Conservation (phyloP, 192 early-diverging fungal species). For the Helicostylum pulchrum region DNA sequence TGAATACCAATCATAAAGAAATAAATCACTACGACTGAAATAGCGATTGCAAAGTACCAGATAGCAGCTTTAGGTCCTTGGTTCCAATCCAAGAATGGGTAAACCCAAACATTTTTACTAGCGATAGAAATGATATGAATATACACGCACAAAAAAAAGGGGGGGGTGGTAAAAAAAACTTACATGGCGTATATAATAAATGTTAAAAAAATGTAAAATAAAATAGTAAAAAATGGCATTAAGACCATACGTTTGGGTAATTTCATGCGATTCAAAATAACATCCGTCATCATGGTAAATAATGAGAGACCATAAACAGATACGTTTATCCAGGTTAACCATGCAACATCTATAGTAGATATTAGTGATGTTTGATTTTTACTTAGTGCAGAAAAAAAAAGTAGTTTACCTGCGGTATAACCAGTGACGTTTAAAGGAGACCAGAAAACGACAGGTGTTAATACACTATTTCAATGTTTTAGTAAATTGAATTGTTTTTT, state of each 20-base stretch:
- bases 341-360: too few species aligned
- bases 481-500: too few species aligned
- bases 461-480: constrained; percentile 11
- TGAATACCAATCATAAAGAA: constrained; percentile 25
- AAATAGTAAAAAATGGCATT: constrained; percentile 9
- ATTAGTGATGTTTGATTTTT: too few species aligned
- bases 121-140: neutral
- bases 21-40: constrained; percentile 26
- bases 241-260: constrained; percentile 19
- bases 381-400: too few species aligned
- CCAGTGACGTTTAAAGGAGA: neutral
- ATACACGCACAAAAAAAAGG: neutral
- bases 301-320: constrained; percentile 34
- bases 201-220: constrained; percentile 31
- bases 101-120: constrained; percentile 33
- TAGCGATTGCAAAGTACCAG: constrained; percentile 30
- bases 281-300: constrained; percentile 30
- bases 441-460: constrained; percentile 38
- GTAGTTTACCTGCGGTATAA: neutral
- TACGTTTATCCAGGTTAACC: constrained; percentile 9
- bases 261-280: constrained; percentile 30
- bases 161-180: too few species aligned
- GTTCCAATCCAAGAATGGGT: constrained; percentile 35
- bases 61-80: constrained; percentile 27
- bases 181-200: constrained; percentile 32